Evolutionary conservation across 2,329 filamentous ascomycete genomes (phyloP), one percentile per base, ranked within the genome.

Genomic region (Cladosporium sp.): DNA sequence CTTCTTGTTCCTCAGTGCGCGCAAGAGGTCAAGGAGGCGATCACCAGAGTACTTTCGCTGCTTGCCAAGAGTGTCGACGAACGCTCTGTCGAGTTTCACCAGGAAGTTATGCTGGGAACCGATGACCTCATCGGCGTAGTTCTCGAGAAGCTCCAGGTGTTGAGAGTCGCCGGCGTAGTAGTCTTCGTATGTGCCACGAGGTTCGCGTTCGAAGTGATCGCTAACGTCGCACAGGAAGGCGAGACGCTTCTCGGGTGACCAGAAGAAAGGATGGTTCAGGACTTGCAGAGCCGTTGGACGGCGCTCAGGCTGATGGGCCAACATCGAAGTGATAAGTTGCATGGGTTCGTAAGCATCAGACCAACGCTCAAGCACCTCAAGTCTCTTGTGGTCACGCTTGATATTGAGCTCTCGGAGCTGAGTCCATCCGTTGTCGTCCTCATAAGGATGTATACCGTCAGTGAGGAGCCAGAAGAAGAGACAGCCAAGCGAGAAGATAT

Each of bases 401-500:
- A 99, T 97, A 74, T 99, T 97, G 67, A 95, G 89, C 75, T 99
- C 94, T 55, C 94, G 77, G 37, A 81, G 74, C 58, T 77, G 86
- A 85, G 96, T 95, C 79, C 94, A 97, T 51, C 91, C 87, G 70
- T 94, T 92, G 58, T 94, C 92, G 63, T 92, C 92, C 71, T 97
- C 93, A 68, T 95, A 99, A 0, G 94, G 94, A 73, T 99, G 94
- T 1, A 83, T 85, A 15, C 94, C 94, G 62, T 92, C 89, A 1
- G 93, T 97, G 60, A 99, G 81, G n/a, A 97, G 92, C 72, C 97
- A 99, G 77, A 92, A 97, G 79, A 97, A 99, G n/a, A 99, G 92
- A 55, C 96, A 88, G 1, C 94, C 94, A 37, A 99, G 83, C 0
- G 92, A 96, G 77, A 99, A 99, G 25, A 99, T 96, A 71, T 99